phyloP scores from a whole-genome alignment of 805 yeast genomes.

The Clavispora fructus region DNA sequence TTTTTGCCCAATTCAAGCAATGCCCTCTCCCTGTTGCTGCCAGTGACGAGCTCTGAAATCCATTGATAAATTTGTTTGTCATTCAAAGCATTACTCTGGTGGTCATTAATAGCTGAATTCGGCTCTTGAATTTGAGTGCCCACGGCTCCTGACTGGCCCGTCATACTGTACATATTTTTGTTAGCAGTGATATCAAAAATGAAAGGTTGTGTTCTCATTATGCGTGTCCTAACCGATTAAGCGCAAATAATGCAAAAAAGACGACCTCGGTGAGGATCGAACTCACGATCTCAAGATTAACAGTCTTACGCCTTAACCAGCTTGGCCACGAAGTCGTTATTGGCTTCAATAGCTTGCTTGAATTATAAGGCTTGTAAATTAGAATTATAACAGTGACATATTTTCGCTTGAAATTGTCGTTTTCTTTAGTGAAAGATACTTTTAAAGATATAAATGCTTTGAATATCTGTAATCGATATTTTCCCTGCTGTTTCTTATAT shows the following conservation, averaged over 20 bases:
- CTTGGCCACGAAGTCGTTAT: slow-evolving; percentile 4
- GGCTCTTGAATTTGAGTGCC: not conserved
- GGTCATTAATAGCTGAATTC: not conserved
- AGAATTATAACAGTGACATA: too few relatives aligned
- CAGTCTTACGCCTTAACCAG: slow-evolving; percentile 16
- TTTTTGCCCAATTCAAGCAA: slow-evolving; percentile 87
- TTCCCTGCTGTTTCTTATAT: too few relatives aligned
- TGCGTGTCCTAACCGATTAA: not conserved
- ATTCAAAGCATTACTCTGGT: slow-evolving; percentile 25
- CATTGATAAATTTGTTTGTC: slow-evolving; percentile 85
- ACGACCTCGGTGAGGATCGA: slow-evolving; percentile 30
- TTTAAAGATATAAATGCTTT: too few relatives aligned
- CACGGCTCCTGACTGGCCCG: not conserved
- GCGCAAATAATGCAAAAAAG: not conserved
- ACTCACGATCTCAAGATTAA: slow-evolving; percentile 28
- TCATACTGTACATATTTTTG: not conserved
- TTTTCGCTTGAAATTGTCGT: too few relatives aligned
- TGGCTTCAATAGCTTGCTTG: not conserved
- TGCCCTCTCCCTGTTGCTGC: slow-evolving; percentile 90
- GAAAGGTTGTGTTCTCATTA: not conserved
- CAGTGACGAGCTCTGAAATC: slow-evolving; percentile 86
- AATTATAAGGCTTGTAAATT: too few relatives aligned
- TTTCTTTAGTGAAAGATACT: too few relatives aligned
- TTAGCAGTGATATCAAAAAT: not conserved
- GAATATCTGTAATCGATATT: too few relatives aligned